Evolutionary conservation across 164 flowering plant genomes (phyloP).

Genomic region (Litsea cubeba): DNA sequence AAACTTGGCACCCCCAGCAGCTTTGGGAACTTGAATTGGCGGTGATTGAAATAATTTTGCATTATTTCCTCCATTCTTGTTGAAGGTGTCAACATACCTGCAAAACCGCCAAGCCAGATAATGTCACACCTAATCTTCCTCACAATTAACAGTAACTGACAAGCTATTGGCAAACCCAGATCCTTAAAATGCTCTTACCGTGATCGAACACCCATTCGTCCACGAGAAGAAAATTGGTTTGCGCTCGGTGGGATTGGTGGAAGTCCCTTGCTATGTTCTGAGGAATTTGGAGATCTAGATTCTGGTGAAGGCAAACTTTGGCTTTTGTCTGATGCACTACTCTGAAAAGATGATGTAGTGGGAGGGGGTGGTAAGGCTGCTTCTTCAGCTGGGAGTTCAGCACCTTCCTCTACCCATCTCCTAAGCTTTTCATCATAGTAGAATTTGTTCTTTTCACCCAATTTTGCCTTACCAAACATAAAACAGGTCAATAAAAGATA

Average conservation of each 20-base stretch:
- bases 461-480: constrained; percentile 57
- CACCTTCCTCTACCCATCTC: constrained; percentile 98
- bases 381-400: constrained; percentile 80
- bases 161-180: too few relatives aligned
- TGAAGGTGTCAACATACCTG: constrained; percentile 99
- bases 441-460: constrained; percentile 85
- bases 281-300: constrained; percentile 28
- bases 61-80: constrained; percentile 61
- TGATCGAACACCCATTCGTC: constrained; percentile 75
- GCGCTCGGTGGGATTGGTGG: constrained; percentile 79
- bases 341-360: constrained; percentile 54
- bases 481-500: constrained; percentile 1
- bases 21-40: constrained; percentile 54
- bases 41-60: constrained; percentile 69
- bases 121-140: too few relatives aligned
- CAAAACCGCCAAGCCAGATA: constrained; percentile 11
- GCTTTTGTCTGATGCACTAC: constrained; percentile 43
- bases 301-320: constrained; percentile 36
- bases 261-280: constrained; percentile 55
- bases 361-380: constrained; percentile 88
- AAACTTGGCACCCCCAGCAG: constrained; percentile 47
- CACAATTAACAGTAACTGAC: too few relatives aligned
- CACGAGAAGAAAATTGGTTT: constrained; percentile 90
- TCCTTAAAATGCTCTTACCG: constrained; percentile 41
- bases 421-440: constrained; percentile 94